Conservation (phyloP, 1,284 basidiomycete species). For the Trametes versicolor region DNA sequence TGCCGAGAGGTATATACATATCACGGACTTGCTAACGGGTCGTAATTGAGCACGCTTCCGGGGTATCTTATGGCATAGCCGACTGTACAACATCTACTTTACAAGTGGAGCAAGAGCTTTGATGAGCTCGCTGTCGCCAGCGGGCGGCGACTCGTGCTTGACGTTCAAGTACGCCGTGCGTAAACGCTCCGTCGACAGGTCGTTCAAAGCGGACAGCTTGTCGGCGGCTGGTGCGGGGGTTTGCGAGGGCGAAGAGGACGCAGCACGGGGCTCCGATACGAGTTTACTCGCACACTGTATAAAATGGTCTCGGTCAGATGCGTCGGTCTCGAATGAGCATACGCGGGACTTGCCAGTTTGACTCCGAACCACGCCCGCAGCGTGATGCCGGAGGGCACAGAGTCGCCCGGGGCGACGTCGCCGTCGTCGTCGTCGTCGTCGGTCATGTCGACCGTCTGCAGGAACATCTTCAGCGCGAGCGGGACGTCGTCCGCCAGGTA, state of each 20-base stretch:
- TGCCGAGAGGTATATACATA: no score
- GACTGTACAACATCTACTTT: slow-evolving; percentile 24
- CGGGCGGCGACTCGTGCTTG: slow-evolving; percentile 43
- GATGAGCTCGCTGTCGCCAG: slow-evolving; percentile 38
- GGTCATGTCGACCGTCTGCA: slow-evolving; percentile 86
- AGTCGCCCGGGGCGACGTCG: slow-evolving; percentile 50
- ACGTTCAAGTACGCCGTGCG: slow-evolving; percentile 59
- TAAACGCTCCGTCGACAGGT: slow-evolving; percentile 78
- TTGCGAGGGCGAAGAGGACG: slow-evolving; percentile 60
- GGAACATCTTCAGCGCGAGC: slow-evolving; percentile 85
- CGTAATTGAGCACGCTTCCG: slow-evolving; percentile 9
- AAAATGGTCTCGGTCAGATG: background rate
- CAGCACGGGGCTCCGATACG: slow-evolving; percentile 49
- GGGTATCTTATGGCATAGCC: slow-evolving; percentile 24
- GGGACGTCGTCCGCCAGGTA: slow-evolving; percentile 82
- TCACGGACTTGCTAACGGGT: no score
- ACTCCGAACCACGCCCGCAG: slow-evolving; percentile 88
- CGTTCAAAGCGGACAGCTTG: slow-evolving; percentile 61
- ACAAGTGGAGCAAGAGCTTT: slow-evolving; percentile 41
- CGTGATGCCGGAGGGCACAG: slow-evolving; percentile 64
- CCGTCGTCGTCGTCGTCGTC: slow-evolving; percentile 68
- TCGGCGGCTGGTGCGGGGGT: slow-evolving; percentile 63
- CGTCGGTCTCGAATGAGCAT: background rate
- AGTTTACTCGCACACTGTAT: slow-evolving; percentile 69
- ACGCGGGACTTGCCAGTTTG: slow-evolving; percentile 69